A percentile compares a stretch with the other conserved stretches of the same genome.
These are phyloP conservation scores for Acanthamoeba healyi DNA, from an alignment of 208 protist genomes.

Conservation along the genomic window DNA sequence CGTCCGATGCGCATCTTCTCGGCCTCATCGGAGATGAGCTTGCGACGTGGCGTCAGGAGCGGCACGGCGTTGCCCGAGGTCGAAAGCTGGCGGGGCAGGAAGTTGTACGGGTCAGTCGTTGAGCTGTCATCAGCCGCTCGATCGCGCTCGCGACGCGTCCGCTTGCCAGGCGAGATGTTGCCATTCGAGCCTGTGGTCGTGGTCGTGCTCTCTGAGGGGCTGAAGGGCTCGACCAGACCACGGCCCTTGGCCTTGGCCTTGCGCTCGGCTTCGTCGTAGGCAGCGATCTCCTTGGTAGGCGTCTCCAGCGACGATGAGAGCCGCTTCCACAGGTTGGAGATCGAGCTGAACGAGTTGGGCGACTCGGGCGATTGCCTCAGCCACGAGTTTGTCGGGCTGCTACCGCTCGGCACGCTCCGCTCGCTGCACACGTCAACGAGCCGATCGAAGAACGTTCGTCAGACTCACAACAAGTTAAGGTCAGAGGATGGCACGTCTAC, in stretches of 20 bases:
- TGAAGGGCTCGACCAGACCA: not conserved
- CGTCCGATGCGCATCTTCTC: slow-evolving; percentile 33
- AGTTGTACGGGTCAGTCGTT: not conserved
- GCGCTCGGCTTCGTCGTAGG: not conserved
- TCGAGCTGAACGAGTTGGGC: slow-evolving; percentile 21
- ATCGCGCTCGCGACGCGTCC: not conserved
- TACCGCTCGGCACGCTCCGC: not conserved
- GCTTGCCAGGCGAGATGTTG: not conserved
- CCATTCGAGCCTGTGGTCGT: not conserved
- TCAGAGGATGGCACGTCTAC: too few species aligned
- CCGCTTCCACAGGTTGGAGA: slow-evolving; percentile 34
- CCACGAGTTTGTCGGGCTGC: not conserved
- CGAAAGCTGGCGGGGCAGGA: not conserved
- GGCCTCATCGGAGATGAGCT: slow-evolving; percentile 34
- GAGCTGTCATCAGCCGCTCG: not conserved
- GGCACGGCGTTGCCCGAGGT: not conserved
- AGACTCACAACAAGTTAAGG: too few species aligned
- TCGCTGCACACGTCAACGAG: not conserved
- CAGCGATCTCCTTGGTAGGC: not conserved
- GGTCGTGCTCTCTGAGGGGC: not conserved
- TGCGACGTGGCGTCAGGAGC: not conserved
- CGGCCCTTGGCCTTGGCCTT: not conserved
- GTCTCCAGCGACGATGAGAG: not conserved
- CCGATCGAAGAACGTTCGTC: not conserved
- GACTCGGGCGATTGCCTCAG: not conserved